phyloP scores from a whole-genome alignment of 2,329 filamentous ascomycete genomes.

The Aureobasidium sp. region DNA sequence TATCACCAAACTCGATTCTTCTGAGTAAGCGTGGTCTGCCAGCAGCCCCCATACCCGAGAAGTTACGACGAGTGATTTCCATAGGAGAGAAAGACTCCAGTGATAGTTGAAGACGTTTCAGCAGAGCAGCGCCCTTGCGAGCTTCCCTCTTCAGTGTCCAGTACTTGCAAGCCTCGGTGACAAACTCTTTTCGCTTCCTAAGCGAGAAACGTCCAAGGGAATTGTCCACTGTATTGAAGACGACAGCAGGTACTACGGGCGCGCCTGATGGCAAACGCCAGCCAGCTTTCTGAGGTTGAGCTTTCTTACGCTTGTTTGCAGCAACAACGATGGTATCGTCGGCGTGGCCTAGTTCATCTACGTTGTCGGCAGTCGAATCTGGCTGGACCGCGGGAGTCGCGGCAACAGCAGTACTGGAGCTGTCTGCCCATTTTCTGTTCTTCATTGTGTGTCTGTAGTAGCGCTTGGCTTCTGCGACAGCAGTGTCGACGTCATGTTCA shows the following conservation, averaged over 20 bases:
- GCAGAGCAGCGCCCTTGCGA: slow-evolving; percentile 77
- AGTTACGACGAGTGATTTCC: slow-evolving; percentile 92
- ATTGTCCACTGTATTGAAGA: slow-evolving; percentile 78
- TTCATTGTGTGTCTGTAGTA: slow-evolving; percentile 89
- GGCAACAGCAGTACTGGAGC: slow-evolving; percentile 72
- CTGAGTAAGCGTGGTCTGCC: slow-evolving; percentile 71
- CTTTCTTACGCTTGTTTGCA: slow-evolving; percentile 54
- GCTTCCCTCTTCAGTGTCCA: slow-evolving; percentile 97
- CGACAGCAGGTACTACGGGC: slow-evolving; percentile 82
- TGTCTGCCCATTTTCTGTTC: slow-evolving; percentile 86
- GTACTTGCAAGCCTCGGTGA: slow-evolving; percentile 89
- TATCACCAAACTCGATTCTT: slow-evolving; percentile 81
- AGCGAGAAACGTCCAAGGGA: slow-evolving; percentile 78
- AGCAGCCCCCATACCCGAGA: slow-evolving; percentile 84
- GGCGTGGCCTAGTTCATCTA: slow-evolving; percentile 33
- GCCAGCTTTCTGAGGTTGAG: slow-evolving; percentile 54
- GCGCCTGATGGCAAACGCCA: slow-evolving; percentile 95
- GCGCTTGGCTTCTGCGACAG: slow-evolving; percentile 74
- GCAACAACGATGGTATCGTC: slow-evolving; percentile 47
- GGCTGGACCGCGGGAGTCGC: slow-evolving; percentile 54
- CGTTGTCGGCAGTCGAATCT: slow-evolving; percentile 40
- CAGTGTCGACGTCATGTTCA: slow-evolving; percentile 74
- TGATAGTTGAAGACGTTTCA: slow-evolving; percentile 89
- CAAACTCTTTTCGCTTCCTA: slow-evolving; percentile 83
- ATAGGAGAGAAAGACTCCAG: slow-evolving; percentile 96